Base-by-base conservation (phyloP, 805 yeast genomes). In the Phaffomyces antillensis region DNA sequence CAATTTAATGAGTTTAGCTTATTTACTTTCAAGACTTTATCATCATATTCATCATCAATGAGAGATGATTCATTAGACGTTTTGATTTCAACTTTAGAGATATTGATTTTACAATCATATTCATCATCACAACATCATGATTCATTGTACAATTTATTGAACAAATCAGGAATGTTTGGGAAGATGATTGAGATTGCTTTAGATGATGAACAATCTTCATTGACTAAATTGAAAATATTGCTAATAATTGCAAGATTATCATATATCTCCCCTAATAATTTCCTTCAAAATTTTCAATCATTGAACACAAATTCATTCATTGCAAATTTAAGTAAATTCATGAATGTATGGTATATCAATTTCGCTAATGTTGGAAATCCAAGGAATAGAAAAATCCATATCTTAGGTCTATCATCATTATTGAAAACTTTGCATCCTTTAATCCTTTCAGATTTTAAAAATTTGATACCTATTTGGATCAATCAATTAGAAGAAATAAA, bases 401-500 rank as follows among this genome's bases (percentile, higher is more conserved):
- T 81, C 4, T 60, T 86, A 47, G 93, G 86, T 0, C 60, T 85
- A 9, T 65, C 83, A 4, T 64, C 81, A 11, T 53, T 84, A 41
- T 52, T 77, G 12, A 62, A 71, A 26, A 64, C 73, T 1, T 67
- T 68, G 2, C 49, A 58, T 23, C 47, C 55, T 3, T 52, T 59
- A 1, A 53, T 66, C 13, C 50, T 65, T 40, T 50, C 58, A n/a
- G 63, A 58, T 43, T 44, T 63, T 7, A 59, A 60, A 24, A 57
- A 59, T 3, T 53, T 67, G 11, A 60, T 76, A 6, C 61, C 69
- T 3, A 51, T 72, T 7, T 73, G 79, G 77, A 64, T 71, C 4
- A 66, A 73, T 41, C 71, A 83, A 47, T 59, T 86, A 40, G 96
- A 90, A 54, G 96, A 88, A 57, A 71, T 84, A 13, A 76, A 80